Base-by-base conservation (phyloP, 805 yeast species). In the Ogataea haglerorum region DNA sequence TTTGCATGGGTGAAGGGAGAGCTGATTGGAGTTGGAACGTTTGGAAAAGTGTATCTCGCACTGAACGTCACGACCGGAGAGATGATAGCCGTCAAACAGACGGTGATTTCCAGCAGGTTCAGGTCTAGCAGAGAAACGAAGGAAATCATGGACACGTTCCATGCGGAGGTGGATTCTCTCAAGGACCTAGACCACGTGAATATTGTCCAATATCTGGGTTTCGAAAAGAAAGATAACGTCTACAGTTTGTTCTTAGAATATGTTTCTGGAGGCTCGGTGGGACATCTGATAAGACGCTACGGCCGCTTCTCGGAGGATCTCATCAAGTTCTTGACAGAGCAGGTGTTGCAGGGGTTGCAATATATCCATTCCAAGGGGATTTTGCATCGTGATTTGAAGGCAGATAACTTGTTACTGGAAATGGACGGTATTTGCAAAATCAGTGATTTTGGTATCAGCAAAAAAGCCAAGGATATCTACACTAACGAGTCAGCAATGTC, bases 1-100 rank as follows among this genome's bases (percentile, higher is more conserved):
- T 91, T 89, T 67, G 95, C 95, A 0, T 93, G 99, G 99, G 84
- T 95, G 36, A 88, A 88, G 58, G 99, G 99, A 72, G 97, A 90
- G 56, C 70, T 93, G 47, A 88, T 93, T 43, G 99, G 99, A 0
- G 79, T 87, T 43, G 99, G 99, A 0, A 90, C 97, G 1, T 93
- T 90, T 69, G 99, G 99, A 8, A 82, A 86, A 26, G 99, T 93
- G 1, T 91, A 75, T 57, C 69, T 93, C 41, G 97, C 96, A 1
- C 72, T 93, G 56, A 93, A 93, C 61, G 90, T 89, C 13, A 93
- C 98, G 1, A 88, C 96, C 0, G 98, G 98, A 40, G 99, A 93
- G 56, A 89, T 93, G 95, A 84, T 93, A 68, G 99, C 99, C 0
- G 99, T 93, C 2, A 93, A 93, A 58, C 99, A 93, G 63, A 96